These are phyloP conservation scores for Glycine latifolia DNA, from an alignment of 306 rosid species.

Conservation along the genomic window DNA sequence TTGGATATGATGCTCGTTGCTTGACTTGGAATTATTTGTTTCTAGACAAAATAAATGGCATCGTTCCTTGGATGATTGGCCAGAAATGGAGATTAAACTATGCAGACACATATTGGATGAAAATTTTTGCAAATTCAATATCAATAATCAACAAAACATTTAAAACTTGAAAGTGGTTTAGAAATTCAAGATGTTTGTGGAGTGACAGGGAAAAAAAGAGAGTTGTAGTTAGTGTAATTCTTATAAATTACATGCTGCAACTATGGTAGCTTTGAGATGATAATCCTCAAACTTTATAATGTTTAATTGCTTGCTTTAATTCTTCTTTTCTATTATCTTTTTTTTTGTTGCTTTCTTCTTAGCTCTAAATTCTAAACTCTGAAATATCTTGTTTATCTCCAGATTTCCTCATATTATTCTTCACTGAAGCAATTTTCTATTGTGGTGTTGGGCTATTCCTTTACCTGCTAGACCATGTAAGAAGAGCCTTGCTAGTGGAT, in stretches of 20 bases:
- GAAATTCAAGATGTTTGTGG: constrained; percentile 29
- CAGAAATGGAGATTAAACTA: constrained; percentile 31
- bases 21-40: constrained; percentile 32
- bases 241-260: constrained; percentile 34
- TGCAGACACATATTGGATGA: constrained; percentile 32
- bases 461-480: constrained; percentile 67
- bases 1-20: constrained; percentile 38
- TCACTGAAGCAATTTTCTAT: constrained; percentile 96
- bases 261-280: constrained; percentile 13
- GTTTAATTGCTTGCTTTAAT: constrained; percentile 34
- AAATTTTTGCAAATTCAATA: not conserved
- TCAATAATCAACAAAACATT: constrained; percentile 26
- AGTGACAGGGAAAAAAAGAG: not conserved
- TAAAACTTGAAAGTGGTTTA: constrained; percentile 12
- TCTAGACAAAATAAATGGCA: constrained; percentile 3
- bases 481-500: constrained; percentile 63
- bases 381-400: constrained; percentile 44
- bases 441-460: constrained; percentile 87
- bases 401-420: constrained; percentile 98
- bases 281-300: constrained; percentile 17
- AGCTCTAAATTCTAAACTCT: constrained; percentile 27
- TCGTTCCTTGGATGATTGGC: constrained; percentile 38
- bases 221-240: constrained; percentile 13
- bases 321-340: not conserved
- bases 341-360: not conserved